Evolutionary conservation across 164 flowering plant species (phyloP), one percentile per base, ranked within the genome.

Genomic region (Sedum album): DNA sequence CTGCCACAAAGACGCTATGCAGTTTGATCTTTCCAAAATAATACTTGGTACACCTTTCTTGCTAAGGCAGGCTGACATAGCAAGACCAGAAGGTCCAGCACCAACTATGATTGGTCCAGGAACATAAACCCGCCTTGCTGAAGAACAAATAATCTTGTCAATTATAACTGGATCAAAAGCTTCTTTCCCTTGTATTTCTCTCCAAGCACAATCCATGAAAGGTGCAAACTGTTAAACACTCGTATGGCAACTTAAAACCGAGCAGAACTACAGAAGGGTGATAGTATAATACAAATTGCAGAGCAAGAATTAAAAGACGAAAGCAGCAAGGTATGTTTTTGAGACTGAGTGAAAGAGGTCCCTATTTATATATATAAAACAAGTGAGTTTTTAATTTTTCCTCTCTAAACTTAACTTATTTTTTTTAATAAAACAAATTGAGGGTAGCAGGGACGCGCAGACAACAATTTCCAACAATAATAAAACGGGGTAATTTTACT

Each of bases 111-210:
- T n/a, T n/a, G n/a, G n/a, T n/a, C n/a, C n/a, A n/a, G n/a, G n/a
- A n/a, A n/a, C n/a, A n/a, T n/a, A n/a, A 89, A 72, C 72, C 8
- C 60, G 60, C 60, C 60, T 55, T 9, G 60, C 18, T 55, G 60
- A 25, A 55, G 60, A 55, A 42, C 79, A 62, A 7, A 78, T 60
- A 25, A 20, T 31, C 18, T 42, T 42, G 17, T 42, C 15, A 21
- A 60, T 62, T 67, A 69, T 67, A 17, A 72, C 20, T 9, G 83
- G 82, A 72, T 85, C 89, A 71, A 83, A 81, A 31, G 74, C 68
- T 67, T 49, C 75, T 61, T 85, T 85, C 1, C 89, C 85, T 79
- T 85, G 81, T 31, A 82, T 62, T 73, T 91, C 95, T 62, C 79
- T 83, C 69, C 66, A 64, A 35, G 23, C 25, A 11, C 25, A 35